These are phyloP conservation scores for Agaricales sp. DNA, from an alignment of 1,284 basidiomycete genomes.

Conservation along the genomic window DNA sequence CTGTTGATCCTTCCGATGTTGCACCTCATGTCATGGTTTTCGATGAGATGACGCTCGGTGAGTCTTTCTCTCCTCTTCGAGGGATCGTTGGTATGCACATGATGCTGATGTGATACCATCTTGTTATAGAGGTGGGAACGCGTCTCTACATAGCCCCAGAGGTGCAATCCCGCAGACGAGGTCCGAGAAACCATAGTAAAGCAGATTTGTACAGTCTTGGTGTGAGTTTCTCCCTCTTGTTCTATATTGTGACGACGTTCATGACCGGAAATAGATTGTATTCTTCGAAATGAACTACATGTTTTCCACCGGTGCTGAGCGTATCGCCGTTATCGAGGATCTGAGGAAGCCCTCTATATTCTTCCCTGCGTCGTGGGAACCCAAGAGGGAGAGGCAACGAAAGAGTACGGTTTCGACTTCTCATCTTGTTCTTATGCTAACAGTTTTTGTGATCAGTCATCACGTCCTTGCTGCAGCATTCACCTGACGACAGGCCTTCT, in stretches of 20 bases:
- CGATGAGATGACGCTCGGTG: slow-evolving; percentile 71
- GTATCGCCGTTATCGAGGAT: slow-evolving; percentile 74
- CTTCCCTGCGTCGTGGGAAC: slow-evolving; percentile 73
- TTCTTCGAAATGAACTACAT: slow-evolving; percentile 96
- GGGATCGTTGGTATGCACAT: not conserved
- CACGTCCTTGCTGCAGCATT: slow-evolving; percentile 74
- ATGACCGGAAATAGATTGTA: slow-evolving; percentile 79
- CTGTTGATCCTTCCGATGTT: slow-evolving; percentile 60
- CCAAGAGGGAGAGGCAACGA: slow-evolving; percentile 49
- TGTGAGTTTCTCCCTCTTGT: slow-evolving; percentile 33
- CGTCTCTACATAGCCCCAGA: slow-evolving; percentile 91
- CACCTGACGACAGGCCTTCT: slow-evolving; percentile 72
- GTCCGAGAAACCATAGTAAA: slow-evolving; percentile 67
- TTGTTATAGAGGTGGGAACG: slow-evolving; percentile 73
- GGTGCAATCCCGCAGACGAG: slow-evolving; percentile 52
- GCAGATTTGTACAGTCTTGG: slow-evolving; percentile 95
- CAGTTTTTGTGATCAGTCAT: slow-evolving; percentile 44
- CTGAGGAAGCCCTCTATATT: slow-evolving; percentile 63
- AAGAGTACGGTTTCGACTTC: slow-evolving; percentile 39
- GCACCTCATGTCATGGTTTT: slow-evolving; percentile 31
- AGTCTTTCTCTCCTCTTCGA: slow-evolving; percentile 8
- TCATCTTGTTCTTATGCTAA: not conserved
- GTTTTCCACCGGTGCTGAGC: slow-evolving; percentile 83
- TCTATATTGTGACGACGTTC: too few species aligned
- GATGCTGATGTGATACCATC: not conserved